These are phyloP conservation scores for Myochromella boudieri DNA, from an alignment of 768 basidiomycete species.

Conservation along the genomic window DNA sequence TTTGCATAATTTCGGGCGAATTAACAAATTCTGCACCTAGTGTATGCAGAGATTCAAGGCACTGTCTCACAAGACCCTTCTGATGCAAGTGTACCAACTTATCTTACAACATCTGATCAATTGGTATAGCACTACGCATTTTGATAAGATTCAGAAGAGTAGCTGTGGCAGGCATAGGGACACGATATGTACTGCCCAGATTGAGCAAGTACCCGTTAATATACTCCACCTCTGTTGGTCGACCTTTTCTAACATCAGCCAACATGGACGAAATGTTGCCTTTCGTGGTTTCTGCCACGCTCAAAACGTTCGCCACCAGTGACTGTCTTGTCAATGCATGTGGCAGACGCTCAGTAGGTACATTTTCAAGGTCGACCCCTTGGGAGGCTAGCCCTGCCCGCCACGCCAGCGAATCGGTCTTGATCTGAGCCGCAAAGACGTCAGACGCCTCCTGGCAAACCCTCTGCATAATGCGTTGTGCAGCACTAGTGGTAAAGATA, in stretches of 20 bases:
- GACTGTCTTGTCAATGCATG: constrained; percentile 39
- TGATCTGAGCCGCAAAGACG: constrained; percentile 55
- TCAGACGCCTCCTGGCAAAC: constrained; percentile 74
- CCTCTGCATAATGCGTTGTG: constrained; percentile 42
- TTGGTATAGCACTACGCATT: constrained; percentile 54
- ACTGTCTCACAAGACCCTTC: too few species aligned
- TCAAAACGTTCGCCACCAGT: constrained; percentile 56
- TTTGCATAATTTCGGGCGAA: too few species aligned
- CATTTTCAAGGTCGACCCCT: constrained; percentile 23
- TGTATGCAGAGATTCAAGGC: too few species aligned
- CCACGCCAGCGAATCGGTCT: constrained; percentile 38
- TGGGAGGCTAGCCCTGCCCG: constrained; percentile 27
- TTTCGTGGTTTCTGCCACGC: constrained; percentile 56
- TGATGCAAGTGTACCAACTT: not conserved
- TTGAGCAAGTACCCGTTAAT: constrained; percentile 80
- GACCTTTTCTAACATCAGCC: constrained; percentile 60
- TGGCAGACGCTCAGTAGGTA: constrained; percentile 42
- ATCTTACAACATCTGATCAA: constrained; percentile 43
- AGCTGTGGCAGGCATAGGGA: constrained; percentile 58
- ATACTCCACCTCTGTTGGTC: constrained; percentile 74
- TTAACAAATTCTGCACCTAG: too few species aligned
- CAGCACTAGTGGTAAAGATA: constrained; percentile 47
- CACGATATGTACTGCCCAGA: constrained; percentile 55
- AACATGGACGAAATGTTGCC: constrained; percentile 83
- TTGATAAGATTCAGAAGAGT: constrained; percentile 59